phyloP scores from a whole-genome alignment of 495 filamentous ascomycete species.

The Lophiotrema nucula region DNA sequence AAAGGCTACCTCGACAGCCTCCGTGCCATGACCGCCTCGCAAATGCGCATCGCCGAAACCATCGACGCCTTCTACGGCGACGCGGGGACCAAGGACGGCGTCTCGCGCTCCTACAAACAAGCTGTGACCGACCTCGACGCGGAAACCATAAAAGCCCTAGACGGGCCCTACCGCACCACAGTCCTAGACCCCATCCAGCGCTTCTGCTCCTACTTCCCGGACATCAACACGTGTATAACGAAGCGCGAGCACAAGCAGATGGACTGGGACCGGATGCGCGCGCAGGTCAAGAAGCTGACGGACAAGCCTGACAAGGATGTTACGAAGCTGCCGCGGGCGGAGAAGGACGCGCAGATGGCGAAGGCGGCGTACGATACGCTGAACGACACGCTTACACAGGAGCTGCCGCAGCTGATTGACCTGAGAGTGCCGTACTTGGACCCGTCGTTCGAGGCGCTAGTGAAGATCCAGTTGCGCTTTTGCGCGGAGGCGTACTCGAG shows the following conservation, averaged over 20 bases:
- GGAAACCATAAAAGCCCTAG: slow-evolving; percentile 95
- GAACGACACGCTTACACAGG: slow-evolving; percentile 89
- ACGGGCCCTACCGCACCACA: slow-evolving; percentile 93
- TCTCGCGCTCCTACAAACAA: slow-evolving; percentile 94
- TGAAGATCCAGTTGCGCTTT: slow-evolving; percentile 97
- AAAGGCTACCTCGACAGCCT: slow-evolving; percentile 96
- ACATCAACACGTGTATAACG: slow-evolving; percentile 99
- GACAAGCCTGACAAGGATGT: slow-evolving; percentile 99
- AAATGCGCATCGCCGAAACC: slow-evolving; percentile 98
- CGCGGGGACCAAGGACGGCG: slow-evolving; percentile 88
- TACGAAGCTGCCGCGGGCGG: slow-evolving; percentile 86
- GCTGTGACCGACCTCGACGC: slow-evolving; percentile 96
- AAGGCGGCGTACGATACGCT: slow-evolving; percentile 90
- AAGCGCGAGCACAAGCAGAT: slow-evolving; percentile 97
- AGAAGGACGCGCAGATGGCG: slow-evolving; percentile 92
- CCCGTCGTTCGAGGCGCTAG: slow-evolving; percentile 92
- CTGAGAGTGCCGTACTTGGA: slow-evolving; percentile 95
- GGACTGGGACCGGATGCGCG: slow-evolving; percentile 93
- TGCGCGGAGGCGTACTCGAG: slow-evolving; percentile 94
- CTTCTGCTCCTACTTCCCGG: slow-evolving; percentile 98
- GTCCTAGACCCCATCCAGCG: slow-evolving; percentile 91
- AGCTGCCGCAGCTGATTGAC: slow-evolving; percentile 97
- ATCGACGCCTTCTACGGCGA: slow-evolving; percentile 99
- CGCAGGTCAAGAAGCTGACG: slow-evolving; percentile 91
- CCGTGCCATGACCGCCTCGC: slow-evolving; percentile 97